Conservation (phyloP, 129 eudicot genomes). For the Scalesia atractyloides region DNA sequence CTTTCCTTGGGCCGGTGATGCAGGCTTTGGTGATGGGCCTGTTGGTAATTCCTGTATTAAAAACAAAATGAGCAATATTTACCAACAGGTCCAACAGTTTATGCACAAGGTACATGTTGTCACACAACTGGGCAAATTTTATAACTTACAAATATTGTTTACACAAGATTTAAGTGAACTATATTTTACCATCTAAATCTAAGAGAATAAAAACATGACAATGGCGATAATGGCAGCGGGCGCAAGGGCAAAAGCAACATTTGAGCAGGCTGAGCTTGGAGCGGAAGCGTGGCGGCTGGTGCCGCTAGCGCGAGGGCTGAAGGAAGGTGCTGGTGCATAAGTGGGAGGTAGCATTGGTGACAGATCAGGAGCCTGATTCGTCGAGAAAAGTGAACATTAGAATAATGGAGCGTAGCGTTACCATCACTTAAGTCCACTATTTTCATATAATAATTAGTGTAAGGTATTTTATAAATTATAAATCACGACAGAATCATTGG, state of each 20-base stretch:
- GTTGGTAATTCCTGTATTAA: slow-evolving; percentile 26
- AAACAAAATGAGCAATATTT: slow-evolving; percentile 12
- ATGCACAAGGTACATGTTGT: neutral
- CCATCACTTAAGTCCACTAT: slow-evolving; percentile 1
- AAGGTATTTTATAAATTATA: neutral
- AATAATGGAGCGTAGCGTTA: neutral
- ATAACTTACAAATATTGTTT: neutral
- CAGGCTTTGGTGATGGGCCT: slow-evolving; percentile 50
- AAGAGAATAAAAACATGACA: neutral
- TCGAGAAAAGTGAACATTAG: neutral
- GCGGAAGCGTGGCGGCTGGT: slow-evolving; percentile 16
- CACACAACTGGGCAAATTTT: no score
- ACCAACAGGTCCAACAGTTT: slow-evolving; percentile 11
- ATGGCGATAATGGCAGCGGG: neutral
- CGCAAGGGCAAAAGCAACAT: neutral
- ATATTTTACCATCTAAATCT: no score
- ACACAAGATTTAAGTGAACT: neutral
- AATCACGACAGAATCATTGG: neutral
- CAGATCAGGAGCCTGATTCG: slow-evolving; percentile 18
- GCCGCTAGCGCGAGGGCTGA: no score
- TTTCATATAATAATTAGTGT: neutral
- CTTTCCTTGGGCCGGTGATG: slow-evolving; percentile 38
- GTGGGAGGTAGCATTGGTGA: slow-evolving; percentile 29
- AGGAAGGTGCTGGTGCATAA: neutral
- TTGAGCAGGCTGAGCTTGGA: slow-evolving; percentile 25